Conservation (phyloP, 345 rosid genomes). For the Sisymbrium altissimum region DNA sequence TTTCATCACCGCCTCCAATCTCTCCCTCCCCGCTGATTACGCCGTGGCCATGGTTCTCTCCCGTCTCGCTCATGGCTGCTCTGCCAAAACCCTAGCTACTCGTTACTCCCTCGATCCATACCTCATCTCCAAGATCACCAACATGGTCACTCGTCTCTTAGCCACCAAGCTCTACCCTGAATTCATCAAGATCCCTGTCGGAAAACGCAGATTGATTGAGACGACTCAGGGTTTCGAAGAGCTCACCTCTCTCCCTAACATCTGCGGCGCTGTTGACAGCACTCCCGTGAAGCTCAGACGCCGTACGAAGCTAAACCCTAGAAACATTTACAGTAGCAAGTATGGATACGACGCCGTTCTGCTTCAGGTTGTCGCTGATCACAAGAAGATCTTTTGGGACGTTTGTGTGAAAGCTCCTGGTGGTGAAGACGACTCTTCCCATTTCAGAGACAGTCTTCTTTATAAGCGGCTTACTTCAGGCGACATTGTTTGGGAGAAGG, state of each 20-base stretch:
- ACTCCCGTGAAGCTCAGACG: slow-evolving; percentile 64
- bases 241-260: slow-evolving; percentile 81
- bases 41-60: slow-evolving; percentile 96
- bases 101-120: slow-evolving; percentile 84
- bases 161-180: slow-evolving; percentile 93
- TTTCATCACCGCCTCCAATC: slow-evolving; percentile 77
- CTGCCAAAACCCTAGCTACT: slow-evolving; percentile 67
- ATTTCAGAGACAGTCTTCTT: slow-evolving; percentile 85
- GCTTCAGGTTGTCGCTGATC: slow-evolving; percentile 92
- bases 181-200: slow-evolving; percentile 82
- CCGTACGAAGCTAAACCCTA: slow-evolving; percentile 37
- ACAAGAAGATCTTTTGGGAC: slow-evolving; percentile 92
- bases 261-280: slow-evolving; percentile 89
- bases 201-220: slow-evolving; percentile 77
- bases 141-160: slow-evolving; percentile 86
- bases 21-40: slow-evolving; percentile 91
- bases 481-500: slow-evolving; percentile 93
- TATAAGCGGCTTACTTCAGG: slow-evolving; percentile 78
- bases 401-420: slow-evolving; percentile 96
- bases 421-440: slow-evolving; percentile 69
- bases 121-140: slow-evolving; percentile 86
- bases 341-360: slow-evolving; percentile 75
- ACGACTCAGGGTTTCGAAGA: slow-evolving; percentile 91
- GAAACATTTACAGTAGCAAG: slow-evolving; percentile 47
- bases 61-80: slow-evolving; percentile 74